Evolutionary conservation across 306 rosid genomes (phyloP).

Genomic region (Lathyrus aphaca): DNA sequence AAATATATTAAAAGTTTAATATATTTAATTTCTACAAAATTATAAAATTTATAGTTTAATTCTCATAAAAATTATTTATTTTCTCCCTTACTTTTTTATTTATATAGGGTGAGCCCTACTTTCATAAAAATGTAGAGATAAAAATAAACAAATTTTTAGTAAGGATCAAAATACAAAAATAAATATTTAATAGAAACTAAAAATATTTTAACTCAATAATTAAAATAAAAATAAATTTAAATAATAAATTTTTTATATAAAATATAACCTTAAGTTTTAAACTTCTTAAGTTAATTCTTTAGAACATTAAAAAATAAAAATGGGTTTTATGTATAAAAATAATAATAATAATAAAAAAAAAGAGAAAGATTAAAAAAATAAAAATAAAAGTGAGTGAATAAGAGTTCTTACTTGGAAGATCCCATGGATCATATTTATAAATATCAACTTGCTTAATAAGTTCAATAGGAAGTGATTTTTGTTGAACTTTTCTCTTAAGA

Average conservation of each 20-base stretch:
- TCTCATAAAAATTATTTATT: neutral
- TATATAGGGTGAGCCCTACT: neutral
- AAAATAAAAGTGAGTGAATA: neutral
- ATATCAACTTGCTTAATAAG: constrained; percentile 81
- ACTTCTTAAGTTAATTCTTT: neutral
- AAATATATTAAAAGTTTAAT: neutral
- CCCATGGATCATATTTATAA: constrained; percentile 85
- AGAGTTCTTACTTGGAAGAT: constrained; percentile 78
- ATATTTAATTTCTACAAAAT: neutral
- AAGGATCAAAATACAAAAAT: neutral
- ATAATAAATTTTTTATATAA: neutral
- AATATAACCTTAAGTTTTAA: neutral
- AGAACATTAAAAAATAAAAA: constrained; percentile 1
- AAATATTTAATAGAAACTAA: neutral
- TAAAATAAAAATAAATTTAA: neutral
- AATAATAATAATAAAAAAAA: neutral
- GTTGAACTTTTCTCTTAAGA: constrained; percentile 69
- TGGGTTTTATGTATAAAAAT: neutral
- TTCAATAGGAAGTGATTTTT: constrained; percentile 65
- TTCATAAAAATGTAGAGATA: neutral
- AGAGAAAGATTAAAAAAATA: constrained; percentile 7
- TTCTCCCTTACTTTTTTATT: neutral
- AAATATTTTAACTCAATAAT: neutral
- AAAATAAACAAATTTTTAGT: neutral
- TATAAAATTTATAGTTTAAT: neutral